These are phyloP conservation scores for Platanthera guangdongensis DNA, from an alignment of 106 monocot species.

Conservation along the genomic window DNA sequence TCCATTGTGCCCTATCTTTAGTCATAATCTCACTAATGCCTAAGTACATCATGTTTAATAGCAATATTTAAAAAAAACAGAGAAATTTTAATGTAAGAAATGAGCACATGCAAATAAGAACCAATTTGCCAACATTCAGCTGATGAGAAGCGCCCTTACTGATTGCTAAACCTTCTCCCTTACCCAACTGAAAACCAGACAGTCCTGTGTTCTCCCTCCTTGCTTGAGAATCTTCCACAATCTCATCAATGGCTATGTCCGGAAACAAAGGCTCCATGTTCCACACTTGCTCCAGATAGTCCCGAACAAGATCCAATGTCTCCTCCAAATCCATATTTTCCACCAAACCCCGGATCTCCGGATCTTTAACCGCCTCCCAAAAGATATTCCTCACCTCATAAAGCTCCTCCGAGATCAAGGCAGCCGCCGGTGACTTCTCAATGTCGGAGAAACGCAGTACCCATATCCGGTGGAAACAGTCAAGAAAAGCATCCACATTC, in stretches of 20 bases:
- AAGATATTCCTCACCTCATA: constrained; percentile 3
- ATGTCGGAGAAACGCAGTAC: neutral
- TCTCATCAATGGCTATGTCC: neutral
- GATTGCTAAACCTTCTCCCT: neutral
- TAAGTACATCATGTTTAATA: no score
- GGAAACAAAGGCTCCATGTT: constrained; percentile 3
- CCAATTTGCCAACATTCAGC: neutral
- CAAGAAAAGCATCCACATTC: neutral
- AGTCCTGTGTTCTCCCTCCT: neutral
- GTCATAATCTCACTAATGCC: no score
- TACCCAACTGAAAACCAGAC: neutral
- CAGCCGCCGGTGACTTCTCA: constrained; percentile 3
- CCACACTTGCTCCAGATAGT: constrained; percentile 8
- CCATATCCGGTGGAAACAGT: neutral
- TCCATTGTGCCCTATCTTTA: no score
- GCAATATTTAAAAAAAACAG: no score
- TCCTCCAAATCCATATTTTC: neutral
- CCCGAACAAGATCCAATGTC: neutral
- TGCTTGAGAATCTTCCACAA: neutral
- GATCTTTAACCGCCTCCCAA: neutral
- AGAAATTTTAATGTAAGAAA: neutral
- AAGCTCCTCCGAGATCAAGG: constrained; percentile 7
- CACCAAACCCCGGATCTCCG: neutral
- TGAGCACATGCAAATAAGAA: neutral
- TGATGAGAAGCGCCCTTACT: neutral